Evolutionary conservation across 257 asterid genomes (phyloP).

Genomic region (Solanum clarkiae): DNA sequence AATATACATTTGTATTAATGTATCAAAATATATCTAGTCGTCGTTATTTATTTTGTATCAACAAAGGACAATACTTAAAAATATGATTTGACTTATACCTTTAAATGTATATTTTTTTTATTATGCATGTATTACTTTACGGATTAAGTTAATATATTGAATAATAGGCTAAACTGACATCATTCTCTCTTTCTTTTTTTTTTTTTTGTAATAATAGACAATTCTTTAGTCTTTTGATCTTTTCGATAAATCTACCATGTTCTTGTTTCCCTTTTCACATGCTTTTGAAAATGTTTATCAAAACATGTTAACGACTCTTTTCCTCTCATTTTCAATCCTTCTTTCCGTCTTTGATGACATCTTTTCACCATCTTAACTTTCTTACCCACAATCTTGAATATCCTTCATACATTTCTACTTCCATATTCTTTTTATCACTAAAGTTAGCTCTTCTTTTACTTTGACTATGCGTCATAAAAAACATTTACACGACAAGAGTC

Average conservation of each 20-base stretch:
- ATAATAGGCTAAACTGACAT: background rate
- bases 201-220: background rate
- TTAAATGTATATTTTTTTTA: no score
- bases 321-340: background rate
- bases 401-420: background rate
- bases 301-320: background rate
- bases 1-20: no score
- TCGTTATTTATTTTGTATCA: no score
- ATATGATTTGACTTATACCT: no score
- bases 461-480: background rate
- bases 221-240: background rate
- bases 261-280: background rate
- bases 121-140: no score
- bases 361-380: background rate
- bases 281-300: background rate
- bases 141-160: no score
- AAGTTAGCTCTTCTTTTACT: background rate
- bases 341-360: background rate
- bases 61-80: no score
- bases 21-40: no score
- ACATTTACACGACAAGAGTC: no score
- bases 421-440: background rate
- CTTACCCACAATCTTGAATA: background rate
- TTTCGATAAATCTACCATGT: background rate
- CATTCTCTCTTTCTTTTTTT: no score